Percentiles rank a stretch among this genome's conserved stretches.
Conservation (phyloP, 192 early-diverging fungal genomes). For the Cladochytrium replicatum region DNA sequence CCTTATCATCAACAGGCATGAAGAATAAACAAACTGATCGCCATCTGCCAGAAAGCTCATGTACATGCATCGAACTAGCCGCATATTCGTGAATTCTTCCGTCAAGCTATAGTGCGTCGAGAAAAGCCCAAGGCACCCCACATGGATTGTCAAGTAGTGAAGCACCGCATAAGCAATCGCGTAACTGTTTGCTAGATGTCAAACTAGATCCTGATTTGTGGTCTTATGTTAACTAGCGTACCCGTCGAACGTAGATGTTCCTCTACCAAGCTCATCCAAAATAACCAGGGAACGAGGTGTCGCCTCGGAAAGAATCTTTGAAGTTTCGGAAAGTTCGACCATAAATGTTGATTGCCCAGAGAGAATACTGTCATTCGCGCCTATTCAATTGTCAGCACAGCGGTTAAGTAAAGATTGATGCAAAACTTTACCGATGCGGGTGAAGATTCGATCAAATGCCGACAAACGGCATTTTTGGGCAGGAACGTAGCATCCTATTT, state of each 20-base stretch:
- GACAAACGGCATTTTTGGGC: slow-evolving; percentile 62
- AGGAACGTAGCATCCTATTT: slow-evolving; percentile 91
- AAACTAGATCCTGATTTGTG: not conserved
- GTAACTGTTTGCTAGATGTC: slow-evolving; percentile 22
- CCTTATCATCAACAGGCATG: not conserved
- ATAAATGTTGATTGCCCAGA: slow-evolving; percentile 95
- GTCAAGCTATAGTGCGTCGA: slow-evolving; percentile 94
- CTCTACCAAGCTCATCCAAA: slow-evolving; percentile 94
- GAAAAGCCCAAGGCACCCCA: slow-evolving; percentile 86
- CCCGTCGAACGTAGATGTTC: slow-evolving; percentile 94
- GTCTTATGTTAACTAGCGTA: slow-evolving; percentile 8
- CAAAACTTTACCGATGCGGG: slow-evolving; percentile 63
- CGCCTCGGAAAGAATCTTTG: slow-evolving; percentile 82
- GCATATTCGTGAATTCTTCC: slow-evolving; percentile 61
- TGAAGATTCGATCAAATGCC: slow-evolving; percentile 90
- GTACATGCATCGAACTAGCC: slow-evolving; percentile 64
- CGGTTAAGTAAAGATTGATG: not conserved
- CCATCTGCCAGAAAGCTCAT: slow-evolving; percentile 70
- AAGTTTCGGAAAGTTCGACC: slow-evolving; percentile 87
- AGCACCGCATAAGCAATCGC: slow-evolving; percentile 91
- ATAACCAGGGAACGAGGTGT: slow-evolving; percentile 86
- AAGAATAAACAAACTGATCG: slow-evolving; percentile 27
- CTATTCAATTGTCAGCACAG: not conserved
- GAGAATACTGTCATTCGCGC: slow-evolving; percentile 94
- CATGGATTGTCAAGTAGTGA: slow-evolving; percentile 66